Evolutionary conservation across 2,329 filamentous ascomycete genomes (phyloP).

Genomic region (Beauveria pseudobassiana): DNA sequence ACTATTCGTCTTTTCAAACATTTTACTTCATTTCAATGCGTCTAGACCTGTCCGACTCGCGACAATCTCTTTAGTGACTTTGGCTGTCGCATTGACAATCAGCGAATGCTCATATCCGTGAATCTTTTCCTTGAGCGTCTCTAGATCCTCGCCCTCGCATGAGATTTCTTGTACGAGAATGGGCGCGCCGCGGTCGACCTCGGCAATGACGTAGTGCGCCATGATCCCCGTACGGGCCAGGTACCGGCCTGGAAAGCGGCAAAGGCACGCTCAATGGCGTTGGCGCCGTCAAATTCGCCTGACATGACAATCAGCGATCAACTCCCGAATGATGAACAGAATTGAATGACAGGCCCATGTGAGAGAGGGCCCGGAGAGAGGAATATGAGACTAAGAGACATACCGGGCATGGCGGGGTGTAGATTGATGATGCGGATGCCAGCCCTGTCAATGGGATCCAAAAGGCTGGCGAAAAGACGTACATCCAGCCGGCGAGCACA

Average conservation of each 20-base stretch:
- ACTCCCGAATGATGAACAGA: too few relatives aligned
- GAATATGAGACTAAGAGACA: too few relatives aligned
- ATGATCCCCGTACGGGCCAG: constrained; percentile 75
- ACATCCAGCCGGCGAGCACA: constrained; percentile 82
- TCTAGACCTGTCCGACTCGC: constrained; percentile 24
- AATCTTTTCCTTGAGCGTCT: constrained; percentile 62
- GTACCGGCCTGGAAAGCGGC: constrained; percentile 58
- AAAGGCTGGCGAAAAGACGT: constrained; percentile 66
- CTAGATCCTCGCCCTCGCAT: constrained; percentile 55
- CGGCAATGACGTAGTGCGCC: constrained; percentile 75
- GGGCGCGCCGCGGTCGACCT: constrained; percentile 73
- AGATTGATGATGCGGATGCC: constrained; percentile 71
- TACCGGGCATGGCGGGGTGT: constrained; percentile 46
- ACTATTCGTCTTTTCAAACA: too few relatives aligned
- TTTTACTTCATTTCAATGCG: too few relatives aligned
- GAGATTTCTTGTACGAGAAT: constrained; percentile 65
- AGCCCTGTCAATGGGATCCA: constrained; percentile 56
- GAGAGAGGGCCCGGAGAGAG: too few relatives aligned
- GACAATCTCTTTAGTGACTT: constrained; percentile 34
- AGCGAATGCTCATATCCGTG: constrained; percentile 69
- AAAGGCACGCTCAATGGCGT: constrained; percentile 72
- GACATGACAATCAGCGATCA: too few relatives aligned
- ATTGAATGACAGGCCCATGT: too few relatives aligned
- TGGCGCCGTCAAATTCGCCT: constrained; percentile 65
- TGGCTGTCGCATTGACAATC: constrained; percentile 66